Evolutionary conservation across 805 yeast species (phyloP).

Genomic region (Nakazawaea anatomiae): DNA sequence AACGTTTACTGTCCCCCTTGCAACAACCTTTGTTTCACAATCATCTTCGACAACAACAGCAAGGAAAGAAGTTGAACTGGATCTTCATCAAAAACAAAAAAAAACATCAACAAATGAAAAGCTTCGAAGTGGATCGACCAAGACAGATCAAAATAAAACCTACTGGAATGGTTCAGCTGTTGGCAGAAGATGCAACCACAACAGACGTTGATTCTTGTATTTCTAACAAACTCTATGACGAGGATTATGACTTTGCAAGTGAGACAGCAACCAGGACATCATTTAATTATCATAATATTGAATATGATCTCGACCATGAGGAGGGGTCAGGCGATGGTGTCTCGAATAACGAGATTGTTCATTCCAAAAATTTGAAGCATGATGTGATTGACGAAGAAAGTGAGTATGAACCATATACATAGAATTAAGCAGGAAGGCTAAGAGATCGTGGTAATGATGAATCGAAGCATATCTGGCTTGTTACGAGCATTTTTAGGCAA

Average conservation of each 20-base stretch:
- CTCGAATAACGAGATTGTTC: too few relatives aligned
- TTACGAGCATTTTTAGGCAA: too few relatives aligned
- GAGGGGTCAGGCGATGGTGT: too few relatives aligned
- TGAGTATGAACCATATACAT: background rate
- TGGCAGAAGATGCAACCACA: slow-evolving; percentile 3
- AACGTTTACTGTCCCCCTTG: slow-evolving; percentile 11
- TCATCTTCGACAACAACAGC: slow-evolving; percentile 23
- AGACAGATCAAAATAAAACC: slow-evolving; percentile 17
- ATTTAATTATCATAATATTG: too few relatives aligned
- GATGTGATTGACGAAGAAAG: slow-evolving; percentile 7
- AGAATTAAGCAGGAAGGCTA: too few relatives aligned
- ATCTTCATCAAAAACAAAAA: background rate
- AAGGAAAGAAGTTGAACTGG: slow-evolving; percentile 16
- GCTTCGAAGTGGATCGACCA: slow-evolving; percentile 15
- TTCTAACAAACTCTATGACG: background rate
- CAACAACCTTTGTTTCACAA: slow-evolving; percentile 17
- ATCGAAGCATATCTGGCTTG: too few relatives aligned
- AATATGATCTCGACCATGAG: too few relatives aligned
- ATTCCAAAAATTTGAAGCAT: slow-evolving; percentile 10
- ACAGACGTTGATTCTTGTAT: too few relatives aligned
- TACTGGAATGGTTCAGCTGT: background rate
- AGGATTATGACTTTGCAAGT: background rate
- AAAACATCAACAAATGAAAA: background rate
- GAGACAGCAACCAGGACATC: background rate
- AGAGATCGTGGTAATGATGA: too few relatives aligned